These are phyloP conservation scores for Trichophyton schoenleinii DNA, from an alignment of 2,329 filamentous ascomycete species.

Conservation along the genomic window DNA sequence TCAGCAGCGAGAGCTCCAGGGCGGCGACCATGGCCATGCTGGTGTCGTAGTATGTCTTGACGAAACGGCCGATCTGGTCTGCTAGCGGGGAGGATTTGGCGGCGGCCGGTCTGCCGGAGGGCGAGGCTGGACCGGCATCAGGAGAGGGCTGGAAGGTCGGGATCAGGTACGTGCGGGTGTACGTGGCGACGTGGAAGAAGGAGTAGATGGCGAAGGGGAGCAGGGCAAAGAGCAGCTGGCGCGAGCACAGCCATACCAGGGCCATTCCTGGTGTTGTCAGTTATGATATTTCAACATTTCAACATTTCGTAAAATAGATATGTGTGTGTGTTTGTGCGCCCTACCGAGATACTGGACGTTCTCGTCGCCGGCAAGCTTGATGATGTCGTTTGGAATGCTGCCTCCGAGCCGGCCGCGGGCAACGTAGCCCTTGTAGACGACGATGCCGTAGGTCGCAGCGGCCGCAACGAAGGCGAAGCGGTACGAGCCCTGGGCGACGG, in stretches of 20 bases:
- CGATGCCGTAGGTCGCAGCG: constrained; percentile 87
- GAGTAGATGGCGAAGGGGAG: constrained; percentile 95
- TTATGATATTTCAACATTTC: too few relatives aligned
- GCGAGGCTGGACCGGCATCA: constrained; percentile 43
- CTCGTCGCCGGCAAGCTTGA: constrained; percentile 70
- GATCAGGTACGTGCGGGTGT: constrained; percentile 84
- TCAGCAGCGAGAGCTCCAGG: constrained; percentile 79
- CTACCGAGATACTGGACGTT: constrained; percentile 94
- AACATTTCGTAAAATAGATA: constrained; percentile 1
- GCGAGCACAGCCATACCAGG: constrained; percentile 83
- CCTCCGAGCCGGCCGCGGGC: constrained; percentile 65
- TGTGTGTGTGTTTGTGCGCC: constrained; percentile 22
- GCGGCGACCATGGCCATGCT: constrained; percentile 87
- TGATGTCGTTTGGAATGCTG: constrained; percentile 47
- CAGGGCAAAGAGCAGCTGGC: constrained; percentile 79
- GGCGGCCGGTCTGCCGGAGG: constrained; percentile 38
- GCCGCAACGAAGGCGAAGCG: constrained; percentile 82
- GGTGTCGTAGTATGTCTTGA: constrained; percentile 94
- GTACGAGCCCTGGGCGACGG: constrained; percentile 71
- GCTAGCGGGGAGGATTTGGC: constrained; percentile 49
- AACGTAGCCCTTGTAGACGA: constrained; percentile 94
- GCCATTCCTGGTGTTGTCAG: constrained; percentile 56
- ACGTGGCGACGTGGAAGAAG: constrained; percentile 94
- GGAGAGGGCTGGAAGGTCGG: constrained; percentile 66
- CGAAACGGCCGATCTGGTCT: constrained; percentile 78